A percentile compares a stretch with the other conserved stretches of the same genome.
Evolutionary conservation across 805 yeast genomes (phyloP).

Genomic region (Saccharomycopsis babjevae): DNA sequence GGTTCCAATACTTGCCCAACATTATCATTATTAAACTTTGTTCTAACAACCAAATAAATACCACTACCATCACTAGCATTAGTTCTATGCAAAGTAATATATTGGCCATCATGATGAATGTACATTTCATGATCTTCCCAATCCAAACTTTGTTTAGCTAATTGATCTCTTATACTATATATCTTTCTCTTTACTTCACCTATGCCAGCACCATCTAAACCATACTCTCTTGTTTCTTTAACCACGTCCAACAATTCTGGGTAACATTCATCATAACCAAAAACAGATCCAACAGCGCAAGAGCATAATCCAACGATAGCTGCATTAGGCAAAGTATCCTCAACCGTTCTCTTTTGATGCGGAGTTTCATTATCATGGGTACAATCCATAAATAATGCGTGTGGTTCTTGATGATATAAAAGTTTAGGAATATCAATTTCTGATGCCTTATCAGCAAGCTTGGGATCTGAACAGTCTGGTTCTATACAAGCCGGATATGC

Average conservation of each 20-base stretch:
- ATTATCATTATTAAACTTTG: slow-evolving; percentile 46
- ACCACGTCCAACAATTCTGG: slow-evolving; percentile 78
- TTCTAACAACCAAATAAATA: slow-evolving; percentile 78
- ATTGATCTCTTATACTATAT: slow-evolving; percentile 44
- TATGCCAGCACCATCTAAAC: slow-evolving; percentile 50
- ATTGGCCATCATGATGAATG: slow-evolving; percentile 89
- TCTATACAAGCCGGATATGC: slow-evolving; percentile 45
- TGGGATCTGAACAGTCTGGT: slow-evolving; percentile 15
- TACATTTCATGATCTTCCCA: slow-evolving; percentile 76
- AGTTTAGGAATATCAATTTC: slow-evolving; percentile 61
- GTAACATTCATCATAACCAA: slow-evolving; percentile 89
- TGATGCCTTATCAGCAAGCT: slow-evolving; percentile 31
- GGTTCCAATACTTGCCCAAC: slow-evolving; percentile 49
- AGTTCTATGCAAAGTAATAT: slow-evolving; percentile 78
- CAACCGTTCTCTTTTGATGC: slow-evolving; percentile 79
- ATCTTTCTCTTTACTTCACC: slow-evolving; percentile 56
- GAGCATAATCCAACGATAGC: slow-evolving; percentile 89
- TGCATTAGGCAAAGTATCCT: slow-evolving; percentile 90
- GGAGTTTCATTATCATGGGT: slow-evolving; percentile 95
- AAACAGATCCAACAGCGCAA: slow-evolving; percentile 87
- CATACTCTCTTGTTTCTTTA: slow-evolving; percentile 56
- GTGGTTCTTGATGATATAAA: slow-evolving; percentile 66
- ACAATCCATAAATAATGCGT: slow-evolving; percentile 94
- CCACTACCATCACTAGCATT: slow-evolving; percentile 82
- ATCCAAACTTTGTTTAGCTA: slow-evolving; percentile 39